Evolutionary conservation across 129 eudicot genomes (phyloP), one percentile per base, ranked within the genome.

Genomic region (Scalesia atractyloides): DNA sequence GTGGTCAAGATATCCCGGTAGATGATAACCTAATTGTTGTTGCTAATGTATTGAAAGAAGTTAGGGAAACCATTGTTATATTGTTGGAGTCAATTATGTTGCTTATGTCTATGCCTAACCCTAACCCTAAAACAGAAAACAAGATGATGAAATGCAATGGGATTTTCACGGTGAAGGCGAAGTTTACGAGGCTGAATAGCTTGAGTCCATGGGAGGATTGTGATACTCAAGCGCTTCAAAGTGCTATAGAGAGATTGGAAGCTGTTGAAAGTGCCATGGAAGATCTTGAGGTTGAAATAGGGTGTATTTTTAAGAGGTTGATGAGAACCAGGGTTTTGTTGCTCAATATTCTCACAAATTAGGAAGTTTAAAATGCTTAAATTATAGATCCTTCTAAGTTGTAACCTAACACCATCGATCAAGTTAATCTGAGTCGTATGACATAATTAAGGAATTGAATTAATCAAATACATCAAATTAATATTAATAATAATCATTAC

Each of bases 281-380:
- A 75, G 88, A 87, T 22, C 90, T 92, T 82, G 96, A 89, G 39
- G 87, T 74, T 9, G 94, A 92, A 74, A 66, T 92, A 63, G 96
- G 82, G 76, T 75, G 87, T 36, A 92, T 92, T 46, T 86, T 80
- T 58, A 78, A 92, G 69, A 78, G 98, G 78, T 78, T 92, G 80
- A 89, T 92, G 72, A 79, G 79, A 70, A 92, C 98, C 36, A 89
- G 98, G 59, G 98, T 91, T 60, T 89, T 90, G 60, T 92, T 92
- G 70, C 91, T 92, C 19, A 92, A 92, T 49, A 87, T 92, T 65
- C 82, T 89, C 52, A 92, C 93, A 56, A 70, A 64, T 68, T 87
- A 85, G 66, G 48, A 22, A 60, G 49, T 33, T 72, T 33, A 18
- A 12, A 18, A 49, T 69, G 64, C 76, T 59, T 43, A 61, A 48